Evolutionary conservation across 1,284 basidiomycete genomes (phyloP).

Genomic region (Farysia itapuensis): DNA sequence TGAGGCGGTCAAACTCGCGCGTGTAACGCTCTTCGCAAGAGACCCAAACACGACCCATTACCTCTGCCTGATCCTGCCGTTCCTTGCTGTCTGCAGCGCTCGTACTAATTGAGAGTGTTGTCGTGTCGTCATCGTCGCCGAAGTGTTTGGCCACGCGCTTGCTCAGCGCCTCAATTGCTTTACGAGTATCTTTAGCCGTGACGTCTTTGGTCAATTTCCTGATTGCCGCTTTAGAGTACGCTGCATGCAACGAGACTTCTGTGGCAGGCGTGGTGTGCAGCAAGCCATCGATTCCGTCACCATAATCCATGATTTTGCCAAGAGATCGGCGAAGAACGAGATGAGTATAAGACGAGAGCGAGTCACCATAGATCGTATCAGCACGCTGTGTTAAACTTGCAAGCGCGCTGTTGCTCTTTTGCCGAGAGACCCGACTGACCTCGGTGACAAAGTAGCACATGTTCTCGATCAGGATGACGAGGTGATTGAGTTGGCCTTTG

Average conservation of each 20-base stretch:
- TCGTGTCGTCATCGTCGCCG: slow-evolving; percentile 66
- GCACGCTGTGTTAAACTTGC: slow-evolving; percentile 73
- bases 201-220: slow-evolving; percentile 86
- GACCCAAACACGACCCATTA: slow-evolving; percentile 34
- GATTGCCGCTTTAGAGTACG: slow-evolving; percentile 74
- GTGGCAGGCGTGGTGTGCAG: slow-evolving; percentile 77
- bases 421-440: slow-evolving; percentile 66
- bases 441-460: slow-evolving; percentile 91
- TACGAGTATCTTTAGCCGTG: slow-evolving; percentile 83
- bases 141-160: slow-evolving; percentile 96
- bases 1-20: slow-evolving; percentile 27
- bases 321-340: slow-evolving; percentile 84
- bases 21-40: slow-evolving; percentile 36
- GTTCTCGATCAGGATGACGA: slow-evolving; percentile 94
- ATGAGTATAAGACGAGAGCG: slow-evolving; percentile 79
- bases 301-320: slow-evolving; percentile 86
- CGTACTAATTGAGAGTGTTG: slow-evolving; percentile 62
- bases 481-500: slow-evolving; percentile 94
- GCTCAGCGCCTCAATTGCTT: slow-evolving; percentile 76
- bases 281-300: slow-evolving; percentile 84
- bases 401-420: slow-evolving; percentile 61
- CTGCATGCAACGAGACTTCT: slow-evolving; percentile 76
- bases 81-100: not conserved
- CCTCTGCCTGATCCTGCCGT: slow-evolving; percentile 14
- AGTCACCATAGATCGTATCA: slow-evolving; percentile 82